Conservation (phyloP, 768 basidiomycete species). For the Cyclocybe cylindracea region DNA sequence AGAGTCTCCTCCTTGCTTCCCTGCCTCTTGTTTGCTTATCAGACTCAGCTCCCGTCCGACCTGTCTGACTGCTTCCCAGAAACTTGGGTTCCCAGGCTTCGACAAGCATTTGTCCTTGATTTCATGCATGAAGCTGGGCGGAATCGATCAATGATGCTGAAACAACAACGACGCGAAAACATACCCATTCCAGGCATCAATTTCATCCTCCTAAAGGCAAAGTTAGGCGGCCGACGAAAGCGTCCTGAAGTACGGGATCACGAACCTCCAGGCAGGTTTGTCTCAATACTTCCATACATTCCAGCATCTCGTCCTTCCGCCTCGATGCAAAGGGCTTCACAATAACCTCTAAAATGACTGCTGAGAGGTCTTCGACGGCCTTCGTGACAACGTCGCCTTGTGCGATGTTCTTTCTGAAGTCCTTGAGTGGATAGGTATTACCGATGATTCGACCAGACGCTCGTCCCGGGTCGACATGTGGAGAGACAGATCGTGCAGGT, state of each 20-base stretch:
- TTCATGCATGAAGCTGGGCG: slow-evolving; percentile 57
- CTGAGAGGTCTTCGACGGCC: slow-evolving; percentile 78
- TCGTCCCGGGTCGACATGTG: slow-evolving; percentile 47
- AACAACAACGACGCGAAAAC: slow-evolving; percentile 19
- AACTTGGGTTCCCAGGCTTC: slow-evolving; percentile 61
- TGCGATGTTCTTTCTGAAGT: slow-evolving; percentile 72
- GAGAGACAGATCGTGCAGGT: slow-evolving; percentile 51
- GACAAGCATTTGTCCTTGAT: slow-evolving; percentile 57
- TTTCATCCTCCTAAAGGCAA: slow-evolving; percentile 68
- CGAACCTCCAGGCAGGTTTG: slow-evolving; percentile 64
- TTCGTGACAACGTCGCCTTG: slow-evolving; percentile 82
- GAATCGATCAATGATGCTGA: neutral
- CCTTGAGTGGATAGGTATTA: slow-evolving; percentile 67
- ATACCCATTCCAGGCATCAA: slow-evolving; percentile 79
- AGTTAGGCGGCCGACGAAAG: neutral
- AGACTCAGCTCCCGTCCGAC: slow-evolving; percentile 57
- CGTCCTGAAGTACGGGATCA: neutral
- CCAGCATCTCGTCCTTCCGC: slow-evolving; percentile 68
- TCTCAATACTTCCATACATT: slow-evolving; percentile 72
- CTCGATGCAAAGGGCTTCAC: slow-evolving; percentile 69
- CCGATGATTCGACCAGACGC: slow-evolving; percentile 78
- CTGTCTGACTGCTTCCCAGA: slow-evolving; percentile 62
- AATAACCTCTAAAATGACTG: slow-evolving; percentile 71
- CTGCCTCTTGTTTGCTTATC: slow-evolving; percentile 66
- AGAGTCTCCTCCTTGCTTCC: slow-evolving; percentile 56